phyloP scores from a whole-genome alignment of 306 rosid species.

The Vicia villosa region DNA sequence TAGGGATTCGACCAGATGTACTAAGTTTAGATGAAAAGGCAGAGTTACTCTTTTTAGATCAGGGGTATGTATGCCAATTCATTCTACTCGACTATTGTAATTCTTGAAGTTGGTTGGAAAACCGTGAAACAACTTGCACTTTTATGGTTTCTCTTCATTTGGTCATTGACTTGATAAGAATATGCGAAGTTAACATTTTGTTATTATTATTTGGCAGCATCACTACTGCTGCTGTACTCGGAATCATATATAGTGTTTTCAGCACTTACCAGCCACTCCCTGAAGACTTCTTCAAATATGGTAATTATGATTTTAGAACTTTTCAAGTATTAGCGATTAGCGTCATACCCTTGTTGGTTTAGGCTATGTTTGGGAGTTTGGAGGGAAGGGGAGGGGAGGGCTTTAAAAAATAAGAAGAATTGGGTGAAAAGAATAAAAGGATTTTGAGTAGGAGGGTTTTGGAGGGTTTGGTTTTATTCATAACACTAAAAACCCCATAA shows the following conservation, averaged over 20 bases:
- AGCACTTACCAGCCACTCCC: slow-evolving; percentile 79
- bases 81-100: slow-evolving; percentile 24
- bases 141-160: slow-evolving; percentile 18
- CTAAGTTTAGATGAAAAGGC: slow-evolving; percentile 89
- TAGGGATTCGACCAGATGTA: slow-evolving; percentile 65
- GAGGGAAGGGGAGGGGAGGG: no score
- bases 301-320: slow-evolving; percentile 51
- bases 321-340: slow-evolving; percentile 16
- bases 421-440: no score
- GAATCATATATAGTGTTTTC: slow-evolving; percentile 62
- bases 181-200: slow-evolving; percentile 26
- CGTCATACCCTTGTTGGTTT: slow-evolving; percentile 52
- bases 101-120: slow-evolving; percentile 27
- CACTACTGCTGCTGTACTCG: slow-evolving; percentile 83
- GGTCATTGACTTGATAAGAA: slow-evolving; percentile 19
- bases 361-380: no score
- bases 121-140: slow-evolving; percentile 16
- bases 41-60: slow-evolving; percentile 78
- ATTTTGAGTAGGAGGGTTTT: no score
- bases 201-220: slow-evolving; percentile 57
- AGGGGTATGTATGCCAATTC: slow-evolving; percentile 67
- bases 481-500: no score
- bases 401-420: no score
- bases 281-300: slow-evolving; percentile 73
- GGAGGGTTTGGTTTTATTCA: no score